phyloP scores from a whole-genome alignment of 768 basidiomycete species.

The Macrocybe gigantea region DNA sequence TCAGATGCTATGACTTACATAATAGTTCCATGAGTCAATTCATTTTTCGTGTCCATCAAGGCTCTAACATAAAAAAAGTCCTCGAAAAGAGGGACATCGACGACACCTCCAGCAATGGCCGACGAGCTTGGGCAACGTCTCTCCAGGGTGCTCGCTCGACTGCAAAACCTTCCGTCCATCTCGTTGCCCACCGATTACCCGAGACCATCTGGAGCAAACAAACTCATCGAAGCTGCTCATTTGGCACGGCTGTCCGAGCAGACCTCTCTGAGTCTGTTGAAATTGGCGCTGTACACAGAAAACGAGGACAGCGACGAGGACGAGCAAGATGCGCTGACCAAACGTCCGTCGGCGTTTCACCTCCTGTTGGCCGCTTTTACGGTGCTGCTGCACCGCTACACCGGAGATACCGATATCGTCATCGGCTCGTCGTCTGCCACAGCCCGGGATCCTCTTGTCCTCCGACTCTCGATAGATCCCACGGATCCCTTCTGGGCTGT shows the following conservation, averaged over 20 bases:
- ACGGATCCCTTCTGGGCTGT: constrained; percentile 87
- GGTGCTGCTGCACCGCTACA: constrained; percentile 88
- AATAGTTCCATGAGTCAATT: too few species aligned
- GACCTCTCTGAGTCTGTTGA: constrained; percentile 73
- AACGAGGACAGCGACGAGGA: constrained; percentile 16
- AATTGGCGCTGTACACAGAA: constrained; percentile 73
- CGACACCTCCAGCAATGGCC: neutral
- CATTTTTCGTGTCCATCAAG: too few species aligned
- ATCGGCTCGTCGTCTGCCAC: constrained; percentile 83
- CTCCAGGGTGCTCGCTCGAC: constrained; percentile 50
- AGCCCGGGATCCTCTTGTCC: constrained; percentile 72
- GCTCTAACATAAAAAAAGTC: too few species aligned
- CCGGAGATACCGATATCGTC: constrained; percentile 90
- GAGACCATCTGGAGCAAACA: constrained; percentile 64
- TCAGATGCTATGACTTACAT: too few species aligned
- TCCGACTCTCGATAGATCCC: constrained; percentile 79
- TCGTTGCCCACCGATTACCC: constrained; percentile 97
- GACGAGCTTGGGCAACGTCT: constrained; percentile 32
- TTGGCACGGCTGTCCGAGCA: constrained; percentile 64
- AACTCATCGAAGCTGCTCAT: constrained; percentile 82
- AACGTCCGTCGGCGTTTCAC: constrained; percentile 80
- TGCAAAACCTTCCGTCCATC: constrained; percentile 83
- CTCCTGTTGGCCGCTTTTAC: constrained; percentile 89
- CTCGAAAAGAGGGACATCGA: too few species aligned
- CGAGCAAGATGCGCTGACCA: constrained; percentile 33